A percentile compares a stretch with the other conserved stretches of the same genome.
These are phyloP conservation scores for Aspergillus uvarum DNA, from an alignment of 2,329 filamentous ascomycete genomes.

Conservation along the genomic window DNA sequence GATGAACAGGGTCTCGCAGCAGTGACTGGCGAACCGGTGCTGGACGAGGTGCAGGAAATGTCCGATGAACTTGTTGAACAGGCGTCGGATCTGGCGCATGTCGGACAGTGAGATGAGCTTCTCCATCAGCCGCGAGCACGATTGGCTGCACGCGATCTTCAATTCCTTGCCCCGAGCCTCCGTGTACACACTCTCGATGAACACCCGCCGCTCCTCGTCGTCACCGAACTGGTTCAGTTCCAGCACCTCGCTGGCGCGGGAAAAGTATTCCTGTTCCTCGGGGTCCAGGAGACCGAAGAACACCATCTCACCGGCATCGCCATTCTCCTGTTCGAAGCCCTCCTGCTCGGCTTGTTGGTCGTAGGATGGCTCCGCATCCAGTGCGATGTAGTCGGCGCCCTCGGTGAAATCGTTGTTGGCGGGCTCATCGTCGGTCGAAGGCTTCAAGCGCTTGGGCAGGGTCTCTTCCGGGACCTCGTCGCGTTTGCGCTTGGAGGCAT, in stretches of 20 bases:
- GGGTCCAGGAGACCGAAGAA: constrained; percentile 94
- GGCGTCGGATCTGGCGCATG: constrained; percentile 74
- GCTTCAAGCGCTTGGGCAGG: constrained; percentile 42
- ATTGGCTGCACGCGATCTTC: constrained; percentile 94
- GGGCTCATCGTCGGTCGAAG: constrained; percentile 27
- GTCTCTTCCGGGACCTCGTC: constrained; percentile 36
- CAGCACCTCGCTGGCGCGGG: constrained; percentile 82
- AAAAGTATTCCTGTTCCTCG: constrained; percentile 94
- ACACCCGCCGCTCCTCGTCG: constrained; percentile 68
- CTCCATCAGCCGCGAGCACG: constrained; percentile 90
- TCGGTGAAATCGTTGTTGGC: constrained; percentile 18
- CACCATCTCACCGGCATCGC: constrained; percentile 56
- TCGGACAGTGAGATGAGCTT: constrained; percentile 80
- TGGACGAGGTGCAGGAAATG: constrained; percentile 89
- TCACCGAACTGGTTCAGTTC: constrained; percentile 84
- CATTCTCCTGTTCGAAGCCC: constrained; percentile 22
- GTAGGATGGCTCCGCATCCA: constrained; percentile 21
- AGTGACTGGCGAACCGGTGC: constrained; percentile 95
- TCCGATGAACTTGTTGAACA: constrained; percentile 81
- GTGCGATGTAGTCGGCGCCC: constrained; percentile 40
- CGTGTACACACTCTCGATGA: constrained; percentile 77
- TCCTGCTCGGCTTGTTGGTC: background rate
- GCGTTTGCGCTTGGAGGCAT: constrained; percentile 37
- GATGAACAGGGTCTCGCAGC: constrained; percentile 89
- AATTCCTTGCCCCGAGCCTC: constrained; percentile 91